A percentile compares a stretch with the other conserved stretches of the same genome.
Conservation (phyloP, 2,329 filamentous ascomycete genomes). For the Rhynchosporium secalis region DNA sequence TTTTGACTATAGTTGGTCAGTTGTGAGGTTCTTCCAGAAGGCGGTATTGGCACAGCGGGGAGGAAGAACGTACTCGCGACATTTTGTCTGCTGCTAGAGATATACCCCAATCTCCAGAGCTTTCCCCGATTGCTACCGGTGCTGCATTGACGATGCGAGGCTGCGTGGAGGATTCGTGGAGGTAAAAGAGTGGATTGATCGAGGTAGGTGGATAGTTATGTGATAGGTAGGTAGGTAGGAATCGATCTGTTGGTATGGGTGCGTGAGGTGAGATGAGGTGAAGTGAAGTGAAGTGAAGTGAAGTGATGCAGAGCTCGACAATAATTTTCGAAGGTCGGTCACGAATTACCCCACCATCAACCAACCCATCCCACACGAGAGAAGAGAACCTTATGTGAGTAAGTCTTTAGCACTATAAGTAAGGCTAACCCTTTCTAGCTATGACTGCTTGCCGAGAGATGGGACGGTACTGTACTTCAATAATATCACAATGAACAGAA, state of each 20-base stretch:
- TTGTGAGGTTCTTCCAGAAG: constrained; percentile 15
- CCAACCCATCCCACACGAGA: background rate
- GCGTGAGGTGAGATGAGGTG: no score
- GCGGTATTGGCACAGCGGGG: constrained; percentile 32
- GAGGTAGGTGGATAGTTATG: background rate
- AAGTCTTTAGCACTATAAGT: no score
- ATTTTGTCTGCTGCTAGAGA: constrained; percentile 67
- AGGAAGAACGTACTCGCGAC: constrained; percentile 52
- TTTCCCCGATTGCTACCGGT: constrained; percentile 66
- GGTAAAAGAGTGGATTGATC: background rate
- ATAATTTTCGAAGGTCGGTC: constrained; percentile 8
- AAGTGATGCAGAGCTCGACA: background rate
- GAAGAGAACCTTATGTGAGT: no score
- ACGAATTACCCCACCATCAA: background rate
- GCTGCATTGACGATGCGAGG: constrained; percentile 36
- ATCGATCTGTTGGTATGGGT: no score
- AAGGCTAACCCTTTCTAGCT: no score
- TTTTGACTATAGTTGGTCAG: constrained; percentile 54
- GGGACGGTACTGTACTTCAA: no score
- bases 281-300: background rate
- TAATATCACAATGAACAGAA: no score
- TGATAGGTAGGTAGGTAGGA: no score
- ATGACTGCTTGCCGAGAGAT: no score
- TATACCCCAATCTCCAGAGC: constrained; percentile 78
- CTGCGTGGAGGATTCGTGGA: constrained; percentile 14